These are phyloP conservation scores for Chimonanthus salicifolius DNA, from an alignment of 164 flowering plant genomes.

Conservation along the genomic window DNA sequence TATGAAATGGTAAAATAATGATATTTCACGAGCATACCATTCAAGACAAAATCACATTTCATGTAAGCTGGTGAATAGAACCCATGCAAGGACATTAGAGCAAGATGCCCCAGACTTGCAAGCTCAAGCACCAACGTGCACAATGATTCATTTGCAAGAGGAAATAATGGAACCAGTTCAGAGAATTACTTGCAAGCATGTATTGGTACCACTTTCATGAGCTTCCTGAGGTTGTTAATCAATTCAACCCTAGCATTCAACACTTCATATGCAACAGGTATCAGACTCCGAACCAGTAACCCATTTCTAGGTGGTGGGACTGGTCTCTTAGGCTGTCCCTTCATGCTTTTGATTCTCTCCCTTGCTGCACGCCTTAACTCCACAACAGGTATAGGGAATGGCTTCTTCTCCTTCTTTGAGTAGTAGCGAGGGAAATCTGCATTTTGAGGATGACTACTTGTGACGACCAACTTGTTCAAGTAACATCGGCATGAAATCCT, in stretches of 20 bases:
- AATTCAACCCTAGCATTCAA: constrained; percentile 64
- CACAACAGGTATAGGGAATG: constrained; percentile 75
- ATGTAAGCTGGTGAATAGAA: background rate
- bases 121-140: background rate
- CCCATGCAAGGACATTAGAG: background rate
- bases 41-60: background rate
- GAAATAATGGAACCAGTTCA: background rate
- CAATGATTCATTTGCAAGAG: background rate
- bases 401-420: constrained; percentile 82
- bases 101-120: background rate
- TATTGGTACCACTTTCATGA: constrained; percentile 80
- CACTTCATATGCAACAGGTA: constrained; percentile 78
- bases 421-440: constrained; percentile 71
- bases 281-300: constrained; percentile 57
- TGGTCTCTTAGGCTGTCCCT: constrained; percentile 49
- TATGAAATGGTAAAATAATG: background rate
- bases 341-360: constrained; percentile 63
- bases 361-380: constrained; percentile 91
- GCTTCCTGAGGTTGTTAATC: constrained; percentile 84
- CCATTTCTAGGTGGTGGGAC: constrained; percentile 81
- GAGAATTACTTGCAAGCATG: constrained; percentile 82
- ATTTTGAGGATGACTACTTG: constrained; percentile 67
- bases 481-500: constrained; percentile 16
- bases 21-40: background rate
- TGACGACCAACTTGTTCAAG: constrained; percentile 25